These are phyloP conservation scores for Pyricularia sp. DNA, from an alignment of 2,329 filamentous ascomycete species.

Conservation along the genomic window DNA sequence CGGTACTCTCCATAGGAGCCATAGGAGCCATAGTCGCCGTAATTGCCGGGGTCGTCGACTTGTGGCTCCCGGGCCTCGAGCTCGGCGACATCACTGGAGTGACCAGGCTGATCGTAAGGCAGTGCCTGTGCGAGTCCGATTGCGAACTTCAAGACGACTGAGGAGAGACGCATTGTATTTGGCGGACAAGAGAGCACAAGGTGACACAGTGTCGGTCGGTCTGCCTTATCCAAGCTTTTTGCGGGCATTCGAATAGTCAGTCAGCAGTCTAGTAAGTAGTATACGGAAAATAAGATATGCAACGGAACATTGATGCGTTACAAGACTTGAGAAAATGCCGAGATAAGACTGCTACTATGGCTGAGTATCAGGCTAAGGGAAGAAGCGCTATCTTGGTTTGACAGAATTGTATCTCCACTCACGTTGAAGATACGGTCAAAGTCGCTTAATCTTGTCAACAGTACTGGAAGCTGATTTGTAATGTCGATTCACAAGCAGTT, in stretches of 20 bases:
- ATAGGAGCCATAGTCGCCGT: constrained; percentile 4
- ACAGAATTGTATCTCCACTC: background rate
- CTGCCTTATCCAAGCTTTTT: background rate
- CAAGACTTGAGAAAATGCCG: background rate
- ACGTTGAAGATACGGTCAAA: background rate
- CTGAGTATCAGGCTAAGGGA: background rate
- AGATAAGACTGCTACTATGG: background rate
- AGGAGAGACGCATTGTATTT: constrained; percentile 1
- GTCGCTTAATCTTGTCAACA: background rate
- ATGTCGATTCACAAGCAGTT: background rate
- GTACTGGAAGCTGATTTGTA: background rate
- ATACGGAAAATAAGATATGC: background rate
- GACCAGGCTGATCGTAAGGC: background rate
- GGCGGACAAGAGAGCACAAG: background rate
- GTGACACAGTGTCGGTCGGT: background rate
- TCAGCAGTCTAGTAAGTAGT: background rate
- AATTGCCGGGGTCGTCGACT: constrained; percentile 1
- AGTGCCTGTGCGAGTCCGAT: background rate
- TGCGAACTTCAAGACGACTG: background rate
- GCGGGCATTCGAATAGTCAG: background rate
- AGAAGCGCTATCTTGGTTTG: background rate
- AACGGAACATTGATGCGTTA: background rate
- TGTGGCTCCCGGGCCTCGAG: background rate
- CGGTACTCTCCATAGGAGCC: constrained; percentile 2
- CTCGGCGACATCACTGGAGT: background rate